These are phyloP conservation scores for Remersonia thermophila DNA, from an alignment of 2,329 filamentous ascomycete species.

Conservation along the genomic window DNA sequence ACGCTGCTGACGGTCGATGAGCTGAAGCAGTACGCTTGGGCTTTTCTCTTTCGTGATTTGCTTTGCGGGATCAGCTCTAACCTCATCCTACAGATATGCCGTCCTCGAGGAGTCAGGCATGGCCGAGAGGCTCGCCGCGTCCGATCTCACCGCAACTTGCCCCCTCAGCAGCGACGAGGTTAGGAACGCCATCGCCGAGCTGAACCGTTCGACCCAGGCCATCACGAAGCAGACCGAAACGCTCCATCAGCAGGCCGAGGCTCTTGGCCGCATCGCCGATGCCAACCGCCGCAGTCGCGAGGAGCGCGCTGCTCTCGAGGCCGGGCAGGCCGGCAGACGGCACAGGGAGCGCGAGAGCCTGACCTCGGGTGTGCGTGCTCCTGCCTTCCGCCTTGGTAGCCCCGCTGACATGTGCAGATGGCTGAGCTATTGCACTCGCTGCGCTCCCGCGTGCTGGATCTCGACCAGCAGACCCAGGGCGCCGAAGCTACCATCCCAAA, in stretches of 20 bases:
- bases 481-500: conserved; percentile 34
- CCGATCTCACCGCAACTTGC: conserved; percentile 35
- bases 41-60: neutral
- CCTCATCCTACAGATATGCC: conserved; percentile 32
- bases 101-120: conserved; percentile 36
- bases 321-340: conserved; percentile 26
- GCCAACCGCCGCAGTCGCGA: conserved; percentile 26
- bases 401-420: no score
- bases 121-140: conserved; percentile 32
- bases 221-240: conserved; percentile 53
- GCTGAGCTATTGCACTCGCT: conserved; percentile 33
- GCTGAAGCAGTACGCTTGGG: conserved; percentile 32
- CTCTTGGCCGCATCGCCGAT: conserved; percentile 40
- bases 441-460: conserved; percentile 33
- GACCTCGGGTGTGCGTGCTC: conserved; percentile 26
- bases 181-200: conserved; percentile 45
- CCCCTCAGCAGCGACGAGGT: conserved; percentile 49
- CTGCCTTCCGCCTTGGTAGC: no score
- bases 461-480: conserved; percentile 38
- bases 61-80: neutral
- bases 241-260: conserved; percentile 49
- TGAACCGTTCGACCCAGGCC: conserved; percentile 51
- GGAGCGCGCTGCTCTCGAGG: conserved; percentile 24
- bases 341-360: conserved; percentile 31
- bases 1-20: conserved; percentile 44